Percentiles rank a stretch among this genome's conserved stretches.
These are phyloP conservation scores for Helichrysum umbraculigerum DNA, from an alignment of 129 eudicot species.

Conservation along the genomic window DNA sequence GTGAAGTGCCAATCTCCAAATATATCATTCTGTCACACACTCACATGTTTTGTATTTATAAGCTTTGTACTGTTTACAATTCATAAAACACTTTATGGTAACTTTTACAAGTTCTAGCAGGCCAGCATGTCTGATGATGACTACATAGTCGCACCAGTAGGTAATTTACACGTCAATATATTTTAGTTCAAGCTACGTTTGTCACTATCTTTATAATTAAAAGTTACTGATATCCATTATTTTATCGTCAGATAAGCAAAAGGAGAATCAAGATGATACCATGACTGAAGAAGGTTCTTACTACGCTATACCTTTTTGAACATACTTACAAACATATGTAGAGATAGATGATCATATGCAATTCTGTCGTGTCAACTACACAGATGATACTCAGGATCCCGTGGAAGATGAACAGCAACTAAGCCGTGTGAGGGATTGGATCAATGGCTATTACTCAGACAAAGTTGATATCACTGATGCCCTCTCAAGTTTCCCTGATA, in stretches of 20 bases:
- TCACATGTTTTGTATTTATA: neutral
- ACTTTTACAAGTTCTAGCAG: constrained; percentile 38
- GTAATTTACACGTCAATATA: constrained; percentile 39
- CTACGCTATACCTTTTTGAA: constrained; percentile 1
- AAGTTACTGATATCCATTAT: neutral
- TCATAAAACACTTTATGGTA: constrained; percentile 5
- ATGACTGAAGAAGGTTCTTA: constrained; percentile 64
- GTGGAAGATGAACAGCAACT: constrained; percentile 85
- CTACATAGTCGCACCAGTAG: constrained; percentile 75
- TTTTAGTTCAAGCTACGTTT: neutral
- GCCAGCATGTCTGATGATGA: constrained; percentile 63
- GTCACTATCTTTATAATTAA: constrained; percentile 9
- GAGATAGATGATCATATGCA: neutral
- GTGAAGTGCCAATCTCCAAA: constrained; percentile 32
- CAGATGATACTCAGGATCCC: constrained; percentile 94
- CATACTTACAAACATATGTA: neutral
- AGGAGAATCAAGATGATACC: constrained; percentile 42
- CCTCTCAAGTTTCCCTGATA: constrained; percentile 85
- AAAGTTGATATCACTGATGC: constrained; percentile 67
- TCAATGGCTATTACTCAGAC: constrained; percentile 62
- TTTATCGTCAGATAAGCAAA: constrained; percentile 52
- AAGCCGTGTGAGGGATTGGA: constrained; percentile 83
- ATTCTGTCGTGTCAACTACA: constrained; percentile 19
- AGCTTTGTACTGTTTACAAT: constrained; percentile 15
- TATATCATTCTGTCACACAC: neutral